Conservation (phyloP, 306 rosid species). For the Lathyrus aphaca region DNA sequence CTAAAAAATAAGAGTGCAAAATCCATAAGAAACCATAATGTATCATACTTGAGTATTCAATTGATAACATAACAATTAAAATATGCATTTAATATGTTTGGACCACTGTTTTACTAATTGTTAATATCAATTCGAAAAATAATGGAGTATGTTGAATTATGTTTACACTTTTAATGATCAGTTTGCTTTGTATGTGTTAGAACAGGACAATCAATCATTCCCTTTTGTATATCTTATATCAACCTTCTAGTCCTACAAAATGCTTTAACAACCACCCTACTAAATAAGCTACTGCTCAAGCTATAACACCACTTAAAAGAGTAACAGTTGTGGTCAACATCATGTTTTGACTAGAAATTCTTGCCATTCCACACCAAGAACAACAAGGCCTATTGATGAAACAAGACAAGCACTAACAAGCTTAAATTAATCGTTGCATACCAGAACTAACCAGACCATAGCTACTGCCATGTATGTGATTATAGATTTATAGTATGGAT, state of each 20-base stretch:
- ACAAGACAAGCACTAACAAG: constrained; percentile 59
- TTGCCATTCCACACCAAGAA: constrained; percentile 62
- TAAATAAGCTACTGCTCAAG: constrained; percentile 55
- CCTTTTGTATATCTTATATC: too few species aligned
- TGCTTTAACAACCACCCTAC: constrained; percentile 59
- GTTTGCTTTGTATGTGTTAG: not conserved
- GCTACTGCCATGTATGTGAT: too few species aligned
- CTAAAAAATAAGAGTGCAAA: too few species aligned
- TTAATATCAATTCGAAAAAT: too few species aligned
- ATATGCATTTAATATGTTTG: too few species aligned
- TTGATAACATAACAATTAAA: too few species aligned
- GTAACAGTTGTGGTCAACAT: constrained; percentile 45
- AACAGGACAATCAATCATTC: not conserved
- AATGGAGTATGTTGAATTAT: too few species aligned
- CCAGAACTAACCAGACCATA: too few species aligned
- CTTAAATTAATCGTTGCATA: constrained; percentile 46
- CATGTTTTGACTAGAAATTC: constrained; percentile 47
- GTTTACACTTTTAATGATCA: not conserved
- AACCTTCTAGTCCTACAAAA: constrained; percentile 44
- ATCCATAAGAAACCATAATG: too few species aligned
- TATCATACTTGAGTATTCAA: too few species aligned
- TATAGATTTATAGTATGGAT: too few species aligned
- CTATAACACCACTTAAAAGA: constrained; percentile 52
- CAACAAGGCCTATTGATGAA: constrained; percentile 53
- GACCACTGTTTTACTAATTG: too few species aligned